These are phyloP conservation scores for Alternaria sp. DNA, from an alignment of 2,329 filamentous ascomycete genomes.

Conservation along the genomic window DNA sequence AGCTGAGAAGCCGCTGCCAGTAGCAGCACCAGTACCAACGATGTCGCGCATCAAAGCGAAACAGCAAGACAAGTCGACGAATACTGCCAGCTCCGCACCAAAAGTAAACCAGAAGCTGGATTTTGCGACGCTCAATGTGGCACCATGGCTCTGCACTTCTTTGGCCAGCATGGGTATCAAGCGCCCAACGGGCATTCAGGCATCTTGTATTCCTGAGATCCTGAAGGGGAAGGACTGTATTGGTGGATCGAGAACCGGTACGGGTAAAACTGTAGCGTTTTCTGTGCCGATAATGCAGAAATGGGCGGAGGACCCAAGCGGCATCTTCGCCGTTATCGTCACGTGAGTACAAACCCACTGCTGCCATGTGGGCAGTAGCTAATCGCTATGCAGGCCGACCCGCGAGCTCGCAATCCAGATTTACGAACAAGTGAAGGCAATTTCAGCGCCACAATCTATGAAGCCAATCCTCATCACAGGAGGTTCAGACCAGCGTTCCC, in stretches of 20 bases:
- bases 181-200: conserved; percentile 90
- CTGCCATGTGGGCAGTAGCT: background rate
- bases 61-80: conserved; percentile 16
- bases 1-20: conserved; percentile 16
- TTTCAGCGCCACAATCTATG: conserved; percentile 84
- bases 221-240: conserved; percentile 89
- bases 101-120: conserved; percentile 5
- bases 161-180: conserved; percentile 80
- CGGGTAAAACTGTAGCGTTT: conserved; percentile 96
- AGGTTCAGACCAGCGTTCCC: conserved; percentile 87
- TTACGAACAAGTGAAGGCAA: conserved; percentile 92
- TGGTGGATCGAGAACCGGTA: conserved; percentile 91
- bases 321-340: conserved; percentile 86
- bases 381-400: conserved; percentile 21
- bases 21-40: conserved; percentile 17
- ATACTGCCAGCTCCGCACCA: background rate
- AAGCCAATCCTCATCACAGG: conserved; percentile 91
- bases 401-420: conserved; percentile 94
- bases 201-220: conserved; percentile 90
- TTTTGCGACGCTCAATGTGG: conserved; percentile 75
- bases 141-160: conserved; percentile 85
- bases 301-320: conserved; percentile 90
- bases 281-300: conserved; percentile 91
- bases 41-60: conserved; percentile 47
- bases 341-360: conserved; percentile 69